phyloP scores from a whole-genome alignment of 768 basidiomycete genomes.

The Guyanaporus albipodus region DNA sequence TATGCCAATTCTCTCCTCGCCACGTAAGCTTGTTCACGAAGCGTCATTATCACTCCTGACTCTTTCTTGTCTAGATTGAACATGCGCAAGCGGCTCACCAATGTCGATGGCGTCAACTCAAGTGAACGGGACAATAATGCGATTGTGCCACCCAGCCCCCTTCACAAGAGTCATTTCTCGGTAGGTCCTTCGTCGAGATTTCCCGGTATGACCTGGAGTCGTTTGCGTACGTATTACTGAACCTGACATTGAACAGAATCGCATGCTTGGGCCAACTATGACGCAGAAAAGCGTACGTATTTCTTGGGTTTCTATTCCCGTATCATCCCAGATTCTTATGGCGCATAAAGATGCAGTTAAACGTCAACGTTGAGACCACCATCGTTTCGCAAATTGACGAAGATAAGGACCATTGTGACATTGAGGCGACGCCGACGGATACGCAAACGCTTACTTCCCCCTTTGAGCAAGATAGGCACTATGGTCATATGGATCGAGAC shows the following conservation, averaged over 20 bases:
- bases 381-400: slow-evolving; percentile 32
- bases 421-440: slow-evolving; percentile 13
- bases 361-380: slow-evolving; percentile 34
- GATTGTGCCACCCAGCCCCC: slow-evolving; percentile 12
- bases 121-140: slow-evolving; percentile 27
- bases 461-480: slow-evolving; percentile 18
- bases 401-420: slow-evolving; percentile 18
- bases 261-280: slow-evolving; percentile 19
- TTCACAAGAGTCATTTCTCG: slow-evolving; percentile 23
- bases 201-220: not conserved
- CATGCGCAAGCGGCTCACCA: slow-evolving; percentile 30
- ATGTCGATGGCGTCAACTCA: slow-evolving; percentile 21
- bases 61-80: slow-evolving; percentile 19
- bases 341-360: slow-evolving; percentile 15
- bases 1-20: slow-evolving; percentile 34
- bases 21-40: slow-evolving; percentile 20
- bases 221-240: not conserved
- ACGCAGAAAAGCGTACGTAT: slow-evolving; percentile 23
- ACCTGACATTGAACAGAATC: slow-evolving; percentile 17
- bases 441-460: slow-evolving; percentile 9
- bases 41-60: not conserved
- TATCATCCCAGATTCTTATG: not conserved
- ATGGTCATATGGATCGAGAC: slow-evolving; percentile 16
- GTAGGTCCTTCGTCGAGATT: slow-evolving; percentile 5
- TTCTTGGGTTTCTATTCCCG: not conserved